A percentile compares a stretch with the other conserved stretches of the same genome.
Conservation (phyloP, 2,329 filamentous ascomycete genomes). For the Botrytis aclada region DNA sequence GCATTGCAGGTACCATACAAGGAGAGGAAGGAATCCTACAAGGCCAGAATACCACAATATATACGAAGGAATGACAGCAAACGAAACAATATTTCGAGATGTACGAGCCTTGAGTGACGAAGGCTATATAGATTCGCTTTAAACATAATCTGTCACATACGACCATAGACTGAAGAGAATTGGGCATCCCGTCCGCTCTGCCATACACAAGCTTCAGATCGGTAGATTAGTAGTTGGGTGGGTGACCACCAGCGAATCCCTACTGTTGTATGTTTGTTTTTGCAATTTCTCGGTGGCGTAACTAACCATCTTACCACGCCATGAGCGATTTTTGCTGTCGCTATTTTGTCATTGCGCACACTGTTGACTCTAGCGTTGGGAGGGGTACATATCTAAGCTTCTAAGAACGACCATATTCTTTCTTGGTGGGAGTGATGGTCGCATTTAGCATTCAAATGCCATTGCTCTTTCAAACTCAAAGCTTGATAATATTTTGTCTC, state of each 20-base stretch:
- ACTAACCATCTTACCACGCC: background rate
- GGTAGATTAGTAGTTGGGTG: constrained; percentile 11
- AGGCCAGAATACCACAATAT: background rate
- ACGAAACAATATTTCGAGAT: too few species aligned
- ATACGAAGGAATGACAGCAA: background rate
- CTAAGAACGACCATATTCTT: too few species aligned
- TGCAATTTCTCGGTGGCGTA: background rate
- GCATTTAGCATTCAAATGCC: background rate
- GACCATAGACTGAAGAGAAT: constrained; percentile 1
- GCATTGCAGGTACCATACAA: background rate
- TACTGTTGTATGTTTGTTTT: background rate
- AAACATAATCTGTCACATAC: rapidly evolving
- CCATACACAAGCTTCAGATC: constrained; percentile 7
- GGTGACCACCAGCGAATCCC: constrained; percentile 10
- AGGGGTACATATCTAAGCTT: background rate
- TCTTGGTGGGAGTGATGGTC: background rate
- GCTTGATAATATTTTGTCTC: background rate
- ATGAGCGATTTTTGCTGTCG: background rate
- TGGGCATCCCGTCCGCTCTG: constrained; percentile 12
- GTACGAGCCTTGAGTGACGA: rapidly evolving
- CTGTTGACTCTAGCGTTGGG: background rate
- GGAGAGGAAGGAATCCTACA: background rate
- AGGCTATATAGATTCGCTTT: background rate
- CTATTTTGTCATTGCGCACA: background rate
- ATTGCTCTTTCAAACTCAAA: background rate